Percentiles rank a stretch among this genome's conserved stretches.
phyloP scores from a whole-genome alignment of 257 asterid genomes.

The Jacaranda copaia region DNA sequence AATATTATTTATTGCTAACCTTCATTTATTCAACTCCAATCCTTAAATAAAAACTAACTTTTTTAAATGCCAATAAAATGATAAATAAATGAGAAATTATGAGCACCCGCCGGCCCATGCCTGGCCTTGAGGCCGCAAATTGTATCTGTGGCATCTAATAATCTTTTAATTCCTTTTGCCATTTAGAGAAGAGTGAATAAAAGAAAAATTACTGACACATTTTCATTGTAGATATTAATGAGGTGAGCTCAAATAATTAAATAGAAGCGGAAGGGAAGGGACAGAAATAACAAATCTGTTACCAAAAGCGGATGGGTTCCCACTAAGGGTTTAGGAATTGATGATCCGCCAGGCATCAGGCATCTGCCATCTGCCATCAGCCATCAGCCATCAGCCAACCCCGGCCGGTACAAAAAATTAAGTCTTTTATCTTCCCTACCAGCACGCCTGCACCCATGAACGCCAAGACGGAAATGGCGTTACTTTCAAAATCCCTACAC shows the following conservation, averaged over 20 bases:
- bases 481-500: constrained; percentile 27
- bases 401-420: not conserved
- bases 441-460: constrained; percentile 1
- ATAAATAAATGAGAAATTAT: not conserved
- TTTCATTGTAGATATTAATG: constrained; percentile 39
- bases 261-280: not conserved
- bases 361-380: too few species aligned
- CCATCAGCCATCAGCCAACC: too few species aligned
- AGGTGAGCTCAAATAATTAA: constrained; percentile 21
- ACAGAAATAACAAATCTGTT: constrained; percentile 3
- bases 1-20: constrained; percentile 29
- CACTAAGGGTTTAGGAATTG: constrained; percentile 35
- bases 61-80: not conserved
- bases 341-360: not conserved
- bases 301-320: constrained; percentile 42
- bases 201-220: constrained; percentile 35
- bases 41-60: not conserved
- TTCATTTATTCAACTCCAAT: constrained; percentile 10
- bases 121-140: constrained; percentile 33
- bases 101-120: not conserved
- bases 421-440: constrained; percentile 19
- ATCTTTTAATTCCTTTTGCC: constrained; percentile 26
- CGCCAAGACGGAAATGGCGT: constrained; percentile 16
- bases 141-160: constrained; percentile 26
- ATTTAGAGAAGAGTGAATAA: not conserved